phyloP scores from a whole-genome alignment of 1,284 basidiomycete genomes.

The Pyrrhoderma lamaoense region DNA sequence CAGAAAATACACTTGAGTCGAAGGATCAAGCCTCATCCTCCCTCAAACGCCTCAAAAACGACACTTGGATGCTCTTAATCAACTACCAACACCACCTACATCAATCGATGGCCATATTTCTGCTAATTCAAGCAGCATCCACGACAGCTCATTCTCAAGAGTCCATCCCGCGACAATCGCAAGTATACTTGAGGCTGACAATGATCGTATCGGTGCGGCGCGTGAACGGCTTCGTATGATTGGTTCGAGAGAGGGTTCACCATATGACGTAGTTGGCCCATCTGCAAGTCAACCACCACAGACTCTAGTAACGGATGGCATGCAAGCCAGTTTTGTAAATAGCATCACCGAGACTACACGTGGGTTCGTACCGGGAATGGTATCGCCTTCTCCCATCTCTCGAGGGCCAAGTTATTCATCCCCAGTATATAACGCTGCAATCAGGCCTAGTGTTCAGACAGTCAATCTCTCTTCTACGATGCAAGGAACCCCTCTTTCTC shows the following conservation, averaged over 20 bases:
- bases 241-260: no score
- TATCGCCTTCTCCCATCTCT: no score
- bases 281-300: background rate
- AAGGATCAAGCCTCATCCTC: no score
- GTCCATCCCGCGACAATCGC: slow-evolving; percentile 2
- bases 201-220: background rate
- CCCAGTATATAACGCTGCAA: background rate
- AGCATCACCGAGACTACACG: background rate
- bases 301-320: background rate
- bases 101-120: slow-evolving; percentile 13
- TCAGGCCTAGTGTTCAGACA: slow-evolving; percentile 5
- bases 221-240: no score
- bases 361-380: no score
- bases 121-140: background rate
- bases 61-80: background rate
- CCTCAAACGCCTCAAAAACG: no score
- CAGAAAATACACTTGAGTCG: background rate
- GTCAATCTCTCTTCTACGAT: background rate
- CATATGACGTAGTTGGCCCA: background rate
- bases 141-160: background rate
- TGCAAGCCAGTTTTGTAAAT: background rate
- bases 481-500: slow-evolving; percentile 5
- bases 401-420: no score
- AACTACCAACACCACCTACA: slow-evolving; percentile 16
- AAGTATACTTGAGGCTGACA: background rate